Base-by-base conservation (phyloP, 441 rosid species). In the Corymbia calophylla region DNA sequence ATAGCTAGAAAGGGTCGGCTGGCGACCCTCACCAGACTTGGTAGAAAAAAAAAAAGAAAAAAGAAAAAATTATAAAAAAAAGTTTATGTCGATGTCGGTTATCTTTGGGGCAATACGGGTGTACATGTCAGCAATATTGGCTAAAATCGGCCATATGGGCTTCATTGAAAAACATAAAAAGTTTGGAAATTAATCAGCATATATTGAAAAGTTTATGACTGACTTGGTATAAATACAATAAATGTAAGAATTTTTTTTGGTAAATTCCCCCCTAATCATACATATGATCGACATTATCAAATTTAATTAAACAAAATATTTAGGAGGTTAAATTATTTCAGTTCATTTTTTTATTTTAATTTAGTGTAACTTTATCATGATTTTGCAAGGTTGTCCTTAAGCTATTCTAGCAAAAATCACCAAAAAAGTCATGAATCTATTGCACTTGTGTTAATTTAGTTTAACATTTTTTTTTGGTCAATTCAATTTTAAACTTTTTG, bases 81-180 rank as follows among this genome's bases (percentile, higher is more conserved):
- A 9, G 10, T 58, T 2, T 25, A 4, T 2, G 1, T 25, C n/a
- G 5, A 2, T 1, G 14, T 58, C n/a, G 11, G 6, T 58, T 6
- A 25, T 58, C 10, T 58, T 23, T 5, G 14, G 9, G n/a, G n/a
- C n/a, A 58, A 23, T 58, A 58, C 4, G n/a, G 29, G 64, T 25
- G 14, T 58, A 12, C 0, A 25, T 1, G 25, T 25, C 6, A 58
- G 14, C 6, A 11, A 58, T 58, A 58, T 58, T 58, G 0, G 23
- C 10, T 58, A 58, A 58, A 58, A 58, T 25, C 25, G 29, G 17
- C 3, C 3, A 58, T 58, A 58, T 25, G 10, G 10, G 10, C 7
- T 58, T 3, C 23, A 1, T 58, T 58, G 5, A 1, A 58, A 25
- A 58, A 58, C 14, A 0, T 58, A 58, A 58, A 56, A 25, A 25